These are phyloP conservation scores for Exophiala bonariae DNA, from an alignment of 2,329 filamentous ascomycete species.

Conservation along the genomic window DNA sequence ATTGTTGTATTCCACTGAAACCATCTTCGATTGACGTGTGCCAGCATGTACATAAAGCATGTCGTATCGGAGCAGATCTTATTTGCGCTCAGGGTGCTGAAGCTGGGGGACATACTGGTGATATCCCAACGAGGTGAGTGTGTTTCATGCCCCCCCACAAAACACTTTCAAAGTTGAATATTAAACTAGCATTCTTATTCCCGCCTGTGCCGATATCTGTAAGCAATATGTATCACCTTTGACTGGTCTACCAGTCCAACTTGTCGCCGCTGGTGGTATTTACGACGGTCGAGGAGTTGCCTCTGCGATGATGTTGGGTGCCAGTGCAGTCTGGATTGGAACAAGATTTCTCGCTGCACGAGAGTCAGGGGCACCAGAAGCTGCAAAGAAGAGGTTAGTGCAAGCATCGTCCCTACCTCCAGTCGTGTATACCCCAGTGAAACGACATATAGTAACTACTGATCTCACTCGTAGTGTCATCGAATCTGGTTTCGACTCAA, in stretches of 20 bases:
- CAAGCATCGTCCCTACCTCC: conserved; percentile 15
- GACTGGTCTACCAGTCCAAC: conserved; percentile 64
- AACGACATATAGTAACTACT: conserved; percentile 72
- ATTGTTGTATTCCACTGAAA: conserved; percentile 78
- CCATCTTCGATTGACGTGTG: too few species aligned
- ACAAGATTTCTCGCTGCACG: conserved; percentile 75
- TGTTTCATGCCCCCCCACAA: too few species aligned
- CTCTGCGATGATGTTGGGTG: conserved; percentile 74
- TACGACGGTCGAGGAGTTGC: conserved; percentile 71
- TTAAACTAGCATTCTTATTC: conserved; percentile 72
- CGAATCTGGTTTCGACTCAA: too few species aligned
- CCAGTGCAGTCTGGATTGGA: conserved; percentile 78
- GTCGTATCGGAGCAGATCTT: conserved; percentile 80
- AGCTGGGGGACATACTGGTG: conserved; percentile 67
- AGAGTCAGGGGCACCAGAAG: conserved; percentile 58
- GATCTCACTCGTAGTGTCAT: conserved; percentile 60
- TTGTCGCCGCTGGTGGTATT: conserved; percentile 79
- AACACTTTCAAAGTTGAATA: too few species aligned
- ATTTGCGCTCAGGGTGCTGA: conserved; percentile 40
- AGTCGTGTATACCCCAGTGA: conserved; percentile 68
- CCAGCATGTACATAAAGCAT: too few species aligned
- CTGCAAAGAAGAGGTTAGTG: too few species aligned
- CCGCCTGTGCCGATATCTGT: conserved; percentile 74
- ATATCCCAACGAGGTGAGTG: too few species aligned
- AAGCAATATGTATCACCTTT: conserved; percentile 55